Evolutionary conservation across 2,329 filamentous ascomycete genomes (phyloP).

Genomic region (Aspergillus tanneri): DNA sequence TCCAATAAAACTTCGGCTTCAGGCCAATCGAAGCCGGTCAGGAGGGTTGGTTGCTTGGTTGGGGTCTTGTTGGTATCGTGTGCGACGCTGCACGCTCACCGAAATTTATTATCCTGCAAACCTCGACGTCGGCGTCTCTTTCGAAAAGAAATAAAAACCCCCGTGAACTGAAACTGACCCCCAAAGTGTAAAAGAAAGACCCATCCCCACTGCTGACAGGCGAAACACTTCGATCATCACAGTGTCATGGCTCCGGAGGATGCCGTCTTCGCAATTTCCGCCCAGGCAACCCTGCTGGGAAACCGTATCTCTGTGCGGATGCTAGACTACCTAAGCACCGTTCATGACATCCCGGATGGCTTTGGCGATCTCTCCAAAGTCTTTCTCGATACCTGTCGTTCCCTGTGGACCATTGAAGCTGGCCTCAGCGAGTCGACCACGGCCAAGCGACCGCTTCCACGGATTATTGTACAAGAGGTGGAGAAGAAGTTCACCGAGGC

Average conservation of each 20-base stretch:
- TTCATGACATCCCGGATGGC: conserved; percentile 55
- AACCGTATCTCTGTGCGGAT: conserved; percentile 65
- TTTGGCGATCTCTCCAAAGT: conserved; percentile 63
- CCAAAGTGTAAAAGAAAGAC: too few relatives aligned
- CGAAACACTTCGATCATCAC: too few relatives aligned
- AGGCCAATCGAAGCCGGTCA: too few relatives aligned
- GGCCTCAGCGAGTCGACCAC: conserved; percentile 58
- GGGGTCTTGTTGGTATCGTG: too few relatives aligned
- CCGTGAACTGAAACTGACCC: too few relatives aligned
- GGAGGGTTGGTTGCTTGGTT: too few relatives aligned
- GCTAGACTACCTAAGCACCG: conserved; percentile 62
- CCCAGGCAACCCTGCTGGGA: conserved; percentile 58
- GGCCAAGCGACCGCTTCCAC: conserved; percentile 55
- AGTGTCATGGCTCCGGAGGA: conserved; percentile 17
- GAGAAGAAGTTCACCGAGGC: conserved; percentile 63
- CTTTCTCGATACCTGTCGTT: conserved; percentile 66
- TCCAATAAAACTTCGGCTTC: too few relatives aligned
- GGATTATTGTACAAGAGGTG: conserved; percentile 63
- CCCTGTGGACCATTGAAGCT: conserved; percentile 67
- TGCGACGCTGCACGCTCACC: too few relatives aligned
- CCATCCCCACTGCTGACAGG: too few relatives aligned
- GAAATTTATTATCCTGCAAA: too few relatives aligned
- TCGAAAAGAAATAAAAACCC: too few relatives aligned
- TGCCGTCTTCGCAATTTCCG: conserved; percentile 46
- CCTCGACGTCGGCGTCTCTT: too few relatives aligned